Evolutionary conservation across 352 stramenopile genomes (phyloP), one percentile per base, ranked within the genome.

Genomic region (Phytophthora syringae): DNA sequence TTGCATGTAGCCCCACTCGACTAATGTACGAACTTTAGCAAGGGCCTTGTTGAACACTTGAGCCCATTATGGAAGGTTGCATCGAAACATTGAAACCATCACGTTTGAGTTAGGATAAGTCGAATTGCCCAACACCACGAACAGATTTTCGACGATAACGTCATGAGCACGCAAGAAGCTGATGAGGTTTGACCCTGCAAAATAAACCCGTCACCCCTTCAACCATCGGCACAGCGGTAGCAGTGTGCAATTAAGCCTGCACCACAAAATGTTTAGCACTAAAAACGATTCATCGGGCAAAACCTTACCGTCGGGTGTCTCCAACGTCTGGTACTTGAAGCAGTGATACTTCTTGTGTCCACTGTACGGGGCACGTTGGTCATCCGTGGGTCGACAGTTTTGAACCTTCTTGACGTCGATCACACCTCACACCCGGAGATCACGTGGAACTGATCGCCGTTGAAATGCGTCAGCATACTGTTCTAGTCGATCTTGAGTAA

Each of bases 301-400:
- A 21, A 30, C 2, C 45, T 52, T 39, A 40, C 45, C 45, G 25
- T 52, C 20, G 25, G 45, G 45, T 12, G 6, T 18, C 25, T 37
- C 25, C 3, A 52, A 25, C 21, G 45, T 24, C 39, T 52, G 45
- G 30, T 52, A 52, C 45, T 52, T 52, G 45, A 52, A 52, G 45
- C 45, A 37, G 25, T 52, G 25, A 21, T 52, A 52, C 18, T 52
- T 36, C 7, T 37, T 52, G 45, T 52, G 45, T 13, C 25, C 45
- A 24, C 24, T 52, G 15, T 24, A 52, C n/a, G 39, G 25, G n/a
- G 24, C 16, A 18, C 18, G 24, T 39, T 52, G 27, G 12, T 21
- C 45, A 52, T 52, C 11, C 18, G 45, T 52, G 4, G 45, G 45
- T 7, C 45, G 22, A 25, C 45, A 52, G 43, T 52, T 52, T 9